A percentile compares a stretch with the other conserved stretches of the same genome.
Evolutionary conservation across 306 rosid genomes (phyloP).

Genomic region (Cicer yamashitae): DNA sequence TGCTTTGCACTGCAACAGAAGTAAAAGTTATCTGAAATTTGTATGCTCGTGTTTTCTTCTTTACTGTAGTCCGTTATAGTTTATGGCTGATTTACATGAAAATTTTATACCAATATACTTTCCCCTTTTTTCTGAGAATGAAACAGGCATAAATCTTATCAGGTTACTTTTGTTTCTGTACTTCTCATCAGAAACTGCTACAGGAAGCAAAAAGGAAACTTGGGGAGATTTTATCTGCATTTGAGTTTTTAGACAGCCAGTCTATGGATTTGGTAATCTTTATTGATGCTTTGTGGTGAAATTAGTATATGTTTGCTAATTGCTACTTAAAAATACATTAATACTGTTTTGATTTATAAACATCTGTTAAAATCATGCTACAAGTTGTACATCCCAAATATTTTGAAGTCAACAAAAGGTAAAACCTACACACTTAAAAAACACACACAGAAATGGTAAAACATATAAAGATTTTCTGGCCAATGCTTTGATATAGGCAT

Average conservation of each 20-base stretch:
- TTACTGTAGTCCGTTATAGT: conserved; percentile 2
- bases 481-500: conserved; percentile 19
- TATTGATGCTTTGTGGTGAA: conserved; percentile 30
- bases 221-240: conserved; percentile 95
- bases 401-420: conserved; percentile 16
- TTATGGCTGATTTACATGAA: conserved; percentile 6
- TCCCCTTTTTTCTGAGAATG: conserved; percentile 30
- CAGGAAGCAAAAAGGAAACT: conserved; percentile 87
- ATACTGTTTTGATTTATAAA: conserved; percentile 1
- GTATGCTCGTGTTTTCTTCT: conserved; percentile 22
- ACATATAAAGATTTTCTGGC: not conserved
- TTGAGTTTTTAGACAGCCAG: conserved; percentile 82
- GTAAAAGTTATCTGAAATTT: conserved; percentile 21
- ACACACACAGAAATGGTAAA: conserved; percentile 23
- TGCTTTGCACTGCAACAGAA: conserved; percentile 8
- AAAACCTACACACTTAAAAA: conserved; percentile 21
- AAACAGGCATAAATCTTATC: conserved; percentile 39
- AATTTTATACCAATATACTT: conserved; percentile 31
- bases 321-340: conserved; percentile 29
- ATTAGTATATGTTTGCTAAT: conserved; percentile 21
- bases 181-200: conserved; percentile 73
- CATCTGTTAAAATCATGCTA: not conserved
- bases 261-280: conserved; percentile 82
- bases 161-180: conserved; percentile 46
- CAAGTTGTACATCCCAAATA: not conserved